Evolutionary conservation across 2,329 filamentous ascomycete species (phyloP), one percentile per base, ranked within the genome.

Genomic region (Botrytis tulipae): DNA sequence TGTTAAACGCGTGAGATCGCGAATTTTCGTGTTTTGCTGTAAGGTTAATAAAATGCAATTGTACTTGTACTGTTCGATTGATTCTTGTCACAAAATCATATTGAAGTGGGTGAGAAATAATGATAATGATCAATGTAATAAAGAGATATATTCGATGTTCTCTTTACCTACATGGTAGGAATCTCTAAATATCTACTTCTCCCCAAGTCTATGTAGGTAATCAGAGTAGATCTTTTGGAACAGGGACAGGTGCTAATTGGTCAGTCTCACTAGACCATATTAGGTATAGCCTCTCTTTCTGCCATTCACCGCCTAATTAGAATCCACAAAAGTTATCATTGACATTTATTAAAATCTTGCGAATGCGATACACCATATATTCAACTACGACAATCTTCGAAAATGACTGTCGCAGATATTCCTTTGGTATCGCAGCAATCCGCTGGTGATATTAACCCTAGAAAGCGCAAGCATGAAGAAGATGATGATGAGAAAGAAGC

Each of bases 341-440:
- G 10, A 44, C 51, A 48, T 60, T 40, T 40, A 60, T 25, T 25
- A 51, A 62, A 67, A 57, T 65, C 70, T 29, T 51, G 25, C 44
- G n/a, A n/a, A 35, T 71, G 72, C 72, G 57, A 73, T 35, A 29
- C 35, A 40, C 48, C 29, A 25, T 48, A 48, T 29, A 57, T 60
- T 16, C 32, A 66, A 29, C 32, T 46, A 66, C 67, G 40, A 66
- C 61, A 59, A 63, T 35, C 22, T 18, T 48, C 37, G 10, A 57
- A 59, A 54, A 74, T 66, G 68, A 70, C 61, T 62, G 32, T 72
- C 32, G 65, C 57, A 70, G 65, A 63, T 29, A 46, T 40, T 70
- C 70, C 63, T 8, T 14, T 40, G 42, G 63, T 61, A 42, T 73
- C 76, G 18, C 91, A 84, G 35, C 42, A 73, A n/a, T 62, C 75